Evolutionary conservation across 495 filamentous ascomycete species (phyloP).

Genomic region (Hypoxylon perforatum): DNA sequence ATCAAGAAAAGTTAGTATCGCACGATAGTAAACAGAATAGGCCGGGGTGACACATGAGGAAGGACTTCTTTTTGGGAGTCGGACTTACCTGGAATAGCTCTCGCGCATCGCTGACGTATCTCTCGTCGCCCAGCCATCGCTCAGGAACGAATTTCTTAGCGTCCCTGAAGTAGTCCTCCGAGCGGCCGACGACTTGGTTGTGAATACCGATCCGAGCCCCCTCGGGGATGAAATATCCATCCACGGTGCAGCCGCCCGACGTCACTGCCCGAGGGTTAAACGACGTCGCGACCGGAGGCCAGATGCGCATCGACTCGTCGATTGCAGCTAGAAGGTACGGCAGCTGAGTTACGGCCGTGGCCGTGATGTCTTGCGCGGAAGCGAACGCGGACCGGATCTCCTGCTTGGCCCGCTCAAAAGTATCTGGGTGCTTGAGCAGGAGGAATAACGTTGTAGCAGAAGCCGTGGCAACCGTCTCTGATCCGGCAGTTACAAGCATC

Average conservation of each 20-base stretch:
- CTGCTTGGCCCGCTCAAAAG: conserved; percentile 49
- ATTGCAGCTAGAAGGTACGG: conserved; percentile 67
- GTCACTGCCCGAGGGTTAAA: conserved; percentile 52
- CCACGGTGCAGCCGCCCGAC: conserved; percentile 50
- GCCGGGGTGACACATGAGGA: neutral
- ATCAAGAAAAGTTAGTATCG: conserved; percentile 20
- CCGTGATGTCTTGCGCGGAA: conserved; percentile 58
- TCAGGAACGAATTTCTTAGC: conserved; percentile 58
- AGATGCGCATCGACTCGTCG: conserved; percentile 66
- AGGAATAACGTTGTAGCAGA: conserved; percentile 58
- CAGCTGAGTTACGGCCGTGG: conserved; percentile 54
- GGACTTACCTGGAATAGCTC: conserved; percentile 37
- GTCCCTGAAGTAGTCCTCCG: conserved; percentile 48
- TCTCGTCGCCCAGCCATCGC: conserved; percentile 53
- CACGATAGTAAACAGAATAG: too few relatives aligned
- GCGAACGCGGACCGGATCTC: conserved; percentile 64
- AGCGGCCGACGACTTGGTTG: conserved; percentile 31
- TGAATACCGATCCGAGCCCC: conserved; percentile 30
- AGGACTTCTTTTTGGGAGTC: neutral
- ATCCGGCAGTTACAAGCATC: conserved; percentile 54
- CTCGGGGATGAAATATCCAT: conserved; percentile 51
- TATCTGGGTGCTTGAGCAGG: conserved; percentile 51
- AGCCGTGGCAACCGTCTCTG: conserved; percentile 63
- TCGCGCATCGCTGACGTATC: conserved; percentile 54
- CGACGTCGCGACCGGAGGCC: conserved; percentile 60